Evolutionary conservation across 2,329 filamentous ascomycete species (phyloP), one percentile per base, ranked within the genome.

Genomic region (Orbilia ellipsospora): DNA sequence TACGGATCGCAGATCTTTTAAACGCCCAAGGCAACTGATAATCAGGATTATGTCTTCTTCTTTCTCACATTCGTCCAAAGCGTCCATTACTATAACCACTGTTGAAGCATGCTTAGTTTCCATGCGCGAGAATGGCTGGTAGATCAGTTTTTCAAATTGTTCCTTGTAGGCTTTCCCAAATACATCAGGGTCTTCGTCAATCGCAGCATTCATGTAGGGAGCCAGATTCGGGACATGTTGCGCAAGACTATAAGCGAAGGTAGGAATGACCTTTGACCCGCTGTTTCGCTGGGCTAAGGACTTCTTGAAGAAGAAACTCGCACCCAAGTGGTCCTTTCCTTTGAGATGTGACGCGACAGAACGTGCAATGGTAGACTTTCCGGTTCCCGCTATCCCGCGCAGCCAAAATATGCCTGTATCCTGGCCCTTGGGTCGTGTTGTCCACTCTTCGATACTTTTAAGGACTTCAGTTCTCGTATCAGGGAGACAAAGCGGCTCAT

Each of bases 271-370:
- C 54, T 79, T 81, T 2, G 77, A 77, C 0, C 81, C 80, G 45
- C 80, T 81, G 1, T 81, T 81, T 18, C 82, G 80, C 70, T 84
- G 82, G 2, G 78, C 57, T 84, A 54, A 83, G 0, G 82, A 83
- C 73, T 80, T 82, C 63, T 84, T 84, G 78, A 69, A 86, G 86
- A 79, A 85, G 77, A 86, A 85, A 73, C 81, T 83, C 1, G 81
- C 82, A 15, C 80, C 81, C 45, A 83, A 79, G 15, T 74, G 26
- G 5, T 76, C 45, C 8, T 66, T 66, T 0, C 78, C 62, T 7
- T 76, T 67, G 40, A 80, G 64, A 10, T 40, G 65, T 8, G 64
- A 66, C 28, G 82, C 80, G n/a, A 83, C 64, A 12, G 81, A 83
- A 6, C 80, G 79, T 23, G 82, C 79, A 60, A 83, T 80, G 0